phyloP scores from a whole-genome alignment of 192 early-diverging fungal species.

The Umbelopsis sp. region DNA sequence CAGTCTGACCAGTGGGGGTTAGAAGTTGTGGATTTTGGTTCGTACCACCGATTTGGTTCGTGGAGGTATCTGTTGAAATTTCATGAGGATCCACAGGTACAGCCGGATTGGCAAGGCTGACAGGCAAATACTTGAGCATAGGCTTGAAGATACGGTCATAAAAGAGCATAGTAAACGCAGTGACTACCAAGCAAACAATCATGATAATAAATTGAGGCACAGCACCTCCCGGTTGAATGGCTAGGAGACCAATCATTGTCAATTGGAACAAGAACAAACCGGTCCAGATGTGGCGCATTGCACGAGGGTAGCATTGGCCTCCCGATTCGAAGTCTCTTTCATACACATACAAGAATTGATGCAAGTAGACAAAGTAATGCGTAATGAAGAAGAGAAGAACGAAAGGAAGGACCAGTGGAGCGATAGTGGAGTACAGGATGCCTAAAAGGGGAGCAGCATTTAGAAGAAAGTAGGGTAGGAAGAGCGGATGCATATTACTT shows the following conservation, averaged over 20 bases:
- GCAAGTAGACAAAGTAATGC: constrained; percentile 73
- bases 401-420: constrained; percentile 82
- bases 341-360: constrained; percentile 84
- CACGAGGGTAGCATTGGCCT: constrained; percentile 64
- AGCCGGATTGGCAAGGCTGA: constrained; percentile 16
- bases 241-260: constrained; percentile 72
- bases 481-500: not conserved
- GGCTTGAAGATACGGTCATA: constrained; percentile 45
- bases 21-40: not conserved
- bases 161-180: constrained; percentile 29
- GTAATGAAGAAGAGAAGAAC: constrained; percentile 73
- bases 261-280: constrained; percentile 76
- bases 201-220: constrained; percentile 44
- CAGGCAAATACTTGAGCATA: constrained; percentile 46
- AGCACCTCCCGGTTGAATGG: constrained; percentile 50
- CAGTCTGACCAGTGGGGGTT: not conserved
- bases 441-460: constrained; percentile 41
- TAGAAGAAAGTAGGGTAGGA: too few relatives aligned
- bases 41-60: not conserved
- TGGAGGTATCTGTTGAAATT: too few relatives aligned
- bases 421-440: constrained; percentile 74
- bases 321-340: constrained; percentile 56
- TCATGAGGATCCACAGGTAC: not conserved
- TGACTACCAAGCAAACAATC: constrained; percentile 38
- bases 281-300: constrained; percentile 62